Percentiles rank a stretch among this genome's conserved stretches.
phyloP scores from a whole-genome alignment of 2,329 filamentous ascomycete species.

The Diplodia intermedia region DNA sequence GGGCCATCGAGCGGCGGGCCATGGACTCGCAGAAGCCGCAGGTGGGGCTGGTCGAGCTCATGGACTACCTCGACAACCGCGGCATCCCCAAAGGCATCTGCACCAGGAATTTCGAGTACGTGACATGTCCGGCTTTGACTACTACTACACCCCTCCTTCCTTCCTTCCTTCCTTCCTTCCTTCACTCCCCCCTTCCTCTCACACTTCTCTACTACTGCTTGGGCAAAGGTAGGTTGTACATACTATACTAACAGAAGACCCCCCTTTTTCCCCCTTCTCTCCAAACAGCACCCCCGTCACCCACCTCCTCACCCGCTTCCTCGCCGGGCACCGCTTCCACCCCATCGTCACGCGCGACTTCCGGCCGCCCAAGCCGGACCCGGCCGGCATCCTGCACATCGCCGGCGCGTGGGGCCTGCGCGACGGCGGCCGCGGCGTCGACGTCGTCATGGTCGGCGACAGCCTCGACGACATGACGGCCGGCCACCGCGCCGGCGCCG shows the following conservation, averaged over 20 bases:
- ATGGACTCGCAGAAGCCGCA: slow-evolving; percentile 84
- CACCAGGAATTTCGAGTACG: slow-evolving; percentile 84
- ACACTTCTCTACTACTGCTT: no score
- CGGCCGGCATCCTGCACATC: slow-evolving; percentile 87
- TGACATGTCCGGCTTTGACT: background rate
- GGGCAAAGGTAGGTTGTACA: no score
- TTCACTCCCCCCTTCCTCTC: background rate
- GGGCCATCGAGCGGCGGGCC: slow-evolving; percentile 77
- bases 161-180: background rate
- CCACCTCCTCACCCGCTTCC: slow-evolving; percentile 77
- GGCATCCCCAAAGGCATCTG: slow-evolving; percentile 81
- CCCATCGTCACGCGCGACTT: slow-evolving; percentile 88
- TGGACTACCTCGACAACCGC: slow-evolving; percentile 77
- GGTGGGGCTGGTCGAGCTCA: slow-evolving; percentile 76
- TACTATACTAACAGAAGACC: background rate
- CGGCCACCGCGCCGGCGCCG: slow-evolving; percentile 80
- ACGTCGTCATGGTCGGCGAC: slow-evolving; percentile 63
- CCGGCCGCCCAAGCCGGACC: slow-evolving; percentile 82
- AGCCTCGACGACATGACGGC: slow-evolving; percentile 94
- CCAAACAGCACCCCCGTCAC: slow-evolving; percentile 65
- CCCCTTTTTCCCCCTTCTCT: slow-evolving; percentile 1
- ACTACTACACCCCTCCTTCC: slow-evolving; percentile 47
- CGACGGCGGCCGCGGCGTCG: slow-evolving; percentile 46
- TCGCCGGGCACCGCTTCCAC: slow-evolving; percentile 70
- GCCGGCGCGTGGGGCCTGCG: slow-evolving; percentile 72